Evolutionary conservation across 2,329 filamentous ascomycete species (phyloP).

Genomic region (Colletotrichum sp.): DNA sequence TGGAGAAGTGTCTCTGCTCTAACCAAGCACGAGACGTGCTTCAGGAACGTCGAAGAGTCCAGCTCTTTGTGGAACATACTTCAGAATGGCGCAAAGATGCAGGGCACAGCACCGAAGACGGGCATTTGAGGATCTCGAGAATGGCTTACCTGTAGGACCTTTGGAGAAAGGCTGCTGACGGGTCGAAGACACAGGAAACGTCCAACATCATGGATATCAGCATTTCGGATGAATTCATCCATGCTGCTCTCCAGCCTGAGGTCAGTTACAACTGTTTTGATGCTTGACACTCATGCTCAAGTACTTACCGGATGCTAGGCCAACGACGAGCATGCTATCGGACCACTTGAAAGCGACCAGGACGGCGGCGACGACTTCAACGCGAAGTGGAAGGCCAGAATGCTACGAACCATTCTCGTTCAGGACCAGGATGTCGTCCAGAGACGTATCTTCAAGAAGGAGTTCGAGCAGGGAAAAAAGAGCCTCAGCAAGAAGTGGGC

Average conservation of each 20-base stretch:
- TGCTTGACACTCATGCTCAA: not conserved
- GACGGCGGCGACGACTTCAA: not conserved
- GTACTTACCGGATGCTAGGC: not conserved
- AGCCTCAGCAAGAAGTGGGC: not conserved
- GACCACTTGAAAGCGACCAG: not conserved
- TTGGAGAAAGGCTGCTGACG: constrained; percentile 2
- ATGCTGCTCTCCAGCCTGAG: not conserved
- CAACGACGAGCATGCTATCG: not conserved
- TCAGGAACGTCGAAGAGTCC: not conserved
- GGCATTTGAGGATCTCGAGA: not conserved
- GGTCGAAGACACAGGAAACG: not conserved
- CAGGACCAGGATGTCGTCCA: not conserved
- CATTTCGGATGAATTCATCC: not conserved
- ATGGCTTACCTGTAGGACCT: constrained; percentile 6
- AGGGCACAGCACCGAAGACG: not conserved
- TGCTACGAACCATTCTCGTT: not conserved
- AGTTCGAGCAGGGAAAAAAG: not conserved
- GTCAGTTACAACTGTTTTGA: not conserved
- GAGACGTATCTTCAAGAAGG: not conserved
- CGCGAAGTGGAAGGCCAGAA: not conserved
- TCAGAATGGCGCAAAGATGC: not conserved
- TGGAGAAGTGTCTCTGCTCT: not conserved
- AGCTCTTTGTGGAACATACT: not conserved
- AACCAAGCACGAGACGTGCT: not conserved
- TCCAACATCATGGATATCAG: not conserved